Conservation (phyloP, 225 moss, liverwort and hornwort species). For the Bryum argenteum region DNA sequence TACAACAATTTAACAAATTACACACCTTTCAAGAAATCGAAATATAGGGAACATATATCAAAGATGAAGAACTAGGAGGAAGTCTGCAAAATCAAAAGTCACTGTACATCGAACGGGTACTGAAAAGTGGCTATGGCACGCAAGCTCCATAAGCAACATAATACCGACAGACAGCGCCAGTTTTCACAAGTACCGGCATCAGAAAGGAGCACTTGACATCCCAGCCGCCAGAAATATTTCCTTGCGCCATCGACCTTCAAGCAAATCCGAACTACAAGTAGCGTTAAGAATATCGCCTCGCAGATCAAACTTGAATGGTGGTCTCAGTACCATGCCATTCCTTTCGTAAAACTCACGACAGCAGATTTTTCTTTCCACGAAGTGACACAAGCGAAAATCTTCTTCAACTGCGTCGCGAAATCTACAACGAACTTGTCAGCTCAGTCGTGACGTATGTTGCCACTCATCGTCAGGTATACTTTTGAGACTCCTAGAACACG, state of each 20-base stretch:
- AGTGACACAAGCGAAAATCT: not conserved
- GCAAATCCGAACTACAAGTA: not conserved
- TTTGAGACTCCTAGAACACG: not conserved
- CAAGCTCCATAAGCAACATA: not conserved
- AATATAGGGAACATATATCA: not conserved
- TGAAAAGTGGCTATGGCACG: not conserved
- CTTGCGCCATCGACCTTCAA: not conserved
- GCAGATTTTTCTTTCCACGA: not conserved
- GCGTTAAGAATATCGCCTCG: not conserved
- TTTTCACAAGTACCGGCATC: not conserved
- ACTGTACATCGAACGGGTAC: not conserved
- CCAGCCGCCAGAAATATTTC: not conserved
- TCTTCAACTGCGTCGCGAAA: not conserved
- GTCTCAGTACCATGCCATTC: not conserved
- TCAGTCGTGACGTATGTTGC: constrained; percentile 5
- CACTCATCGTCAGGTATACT: not conserved
- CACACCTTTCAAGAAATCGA: not conserved
- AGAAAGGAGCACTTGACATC: not conserved
- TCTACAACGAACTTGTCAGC: not conserved
- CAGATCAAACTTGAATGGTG: not conserved
- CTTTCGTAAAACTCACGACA: not conserved
- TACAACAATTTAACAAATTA: not conserved
- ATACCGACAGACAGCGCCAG: not conserved
- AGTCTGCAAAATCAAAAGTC: not conserved
- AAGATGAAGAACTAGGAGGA: too few relatives aligned